Evolutionary conservation across 441 rosid genomes (phyloP).

Genomic region (Adansonia madagascariensis): DNA sequence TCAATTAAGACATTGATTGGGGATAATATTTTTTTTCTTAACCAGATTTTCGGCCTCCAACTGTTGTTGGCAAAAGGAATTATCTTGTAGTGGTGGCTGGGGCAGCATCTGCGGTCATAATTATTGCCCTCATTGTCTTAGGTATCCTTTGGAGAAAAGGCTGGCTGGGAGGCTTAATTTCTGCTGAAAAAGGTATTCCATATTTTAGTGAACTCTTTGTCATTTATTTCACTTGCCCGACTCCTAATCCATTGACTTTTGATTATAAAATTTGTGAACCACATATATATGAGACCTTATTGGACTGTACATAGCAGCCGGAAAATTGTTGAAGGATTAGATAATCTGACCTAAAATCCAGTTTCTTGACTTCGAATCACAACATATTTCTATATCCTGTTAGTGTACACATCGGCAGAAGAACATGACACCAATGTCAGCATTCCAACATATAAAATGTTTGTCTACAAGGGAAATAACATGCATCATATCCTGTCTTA

Average conservation of each 20-base stretch:
- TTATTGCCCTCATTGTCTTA: conserved; percentile 47
- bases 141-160: conserved; percentile 59
- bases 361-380: background rate
- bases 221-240: background rate
- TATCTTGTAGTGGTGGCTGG: conserved; percentile 38
- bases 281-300: background rate
- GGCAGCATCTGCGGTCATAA: conserved; percentile 41
- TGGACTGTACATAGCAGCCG: background rate
- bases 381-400: background rate
- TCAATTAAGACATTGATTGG: conserved; percentile 12
- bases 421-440: background rate
- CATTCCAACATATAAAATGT: background rate
- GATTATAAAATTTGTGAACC: background rate
- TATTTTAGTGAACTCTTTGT: background rate
- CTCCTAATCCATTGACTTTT: conserved; percentile 9
- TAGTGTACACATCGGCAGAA: background rate
- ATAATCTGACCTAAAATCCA: conserved; percentile 1
- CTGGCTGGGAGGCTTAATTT: conserved; percentile 53
- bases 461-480: background rate
- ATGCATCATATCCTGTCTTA: background rate
- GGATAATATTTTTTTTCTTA: conserved; percentile 21
- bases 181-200: conserved; percentile 64
- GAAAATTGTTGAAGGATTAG: background rate
- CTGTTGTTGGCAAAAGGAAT: conserved; percentile 36
- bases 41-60: conserved; percentile 77